These are phyloP conservation scores for Kodamaea nitidulidarum DNA, from an alignment of 805 yeast genomes.

Conservation along the genomic window DNA sequence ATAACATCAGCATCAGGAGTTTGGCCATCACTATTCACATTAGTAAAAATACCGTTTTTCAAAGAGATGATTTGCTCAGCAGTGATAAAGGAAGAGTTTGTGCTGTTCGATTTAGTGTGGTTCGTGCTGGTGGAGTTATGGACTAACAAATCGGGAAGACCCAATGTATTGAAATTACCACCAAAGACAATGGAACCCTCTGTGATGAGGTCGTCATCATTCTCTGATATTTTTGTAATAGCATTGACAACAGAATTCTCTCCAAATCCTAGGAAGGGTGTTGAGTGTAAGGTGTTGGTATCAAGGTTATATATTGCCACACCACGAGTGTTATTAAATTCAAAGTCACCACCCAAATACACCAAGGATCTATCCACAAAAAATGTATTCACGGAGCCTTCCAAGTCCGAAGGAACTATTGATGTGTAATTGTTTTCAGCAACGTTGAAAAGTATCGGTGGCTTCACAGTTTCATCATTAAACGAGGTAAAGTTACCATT, in stretches of 20 bases:
- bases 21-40: conserved; percentile 39
- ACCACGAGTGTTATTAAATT: conserved; percentile 50
- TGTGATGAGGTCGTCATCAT: conserved; percentile 9
- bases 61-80: conserved; percentile 62
- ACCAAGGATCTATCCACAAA: conserved; percentile 44
- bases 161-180: conserved; percentile 67
- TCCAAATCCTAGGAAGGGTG: conserved; percentile 79
- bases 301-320: conserved; percentile 60
- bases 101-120: conserved; percentile 31
- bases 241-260: conserved; percentile 54
- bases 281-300: conserved; percentile 34
- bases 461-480: conserved; percentile 20
- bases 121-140: conserved; percentile 30
- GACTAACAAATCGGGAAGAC: conserved; percentile 41
- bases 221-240: conserved; percentile 46
- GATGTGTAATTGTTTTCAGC: conserved; percentile 21
- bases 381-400: conserved; percentile 33
- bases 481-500: conserved; percentile 36
- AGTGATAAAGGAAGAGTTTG: conserved; percentile 39
- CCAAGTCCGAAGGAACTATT: conserved; percentile 18
- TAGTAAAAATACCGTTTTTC: conserved; percentile 49
- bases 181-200: conserved; percentile 64
- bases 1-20: conserved; percentile 30
- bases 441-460: conserved; percentile 36
- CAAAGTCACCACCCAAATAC: conserved; percentile 79